Evolutionary conservation across 139 green algal genomes (phyloP).

Genomic region (Chlorella sp.): DNA sequence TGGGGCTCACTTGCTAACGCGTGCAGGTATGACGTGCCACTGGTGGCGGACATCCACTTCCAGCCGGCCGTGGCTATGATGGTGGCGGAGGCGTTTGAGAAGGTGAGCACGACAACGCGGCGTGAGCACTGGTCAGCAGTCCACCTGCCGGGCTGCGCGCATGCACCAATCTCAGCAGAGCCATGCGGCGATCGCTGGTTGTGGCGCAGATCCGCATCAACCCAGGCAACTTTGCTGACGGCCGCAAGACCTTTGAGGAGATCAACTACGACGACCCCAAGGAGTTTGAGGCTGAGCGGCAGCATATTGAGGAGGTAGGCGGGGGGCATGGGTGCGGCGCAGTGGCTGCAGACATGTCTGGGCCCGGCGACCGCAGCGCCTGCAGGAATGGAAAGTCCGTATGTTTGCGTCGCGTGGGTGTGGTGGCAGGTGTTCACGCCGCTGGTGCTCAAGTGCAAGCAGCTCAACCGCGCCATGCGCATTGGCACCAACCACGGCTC

Average conservation of each 20-base stretch:
- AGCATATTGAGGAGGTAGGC: slow-evolving; percentile 75
- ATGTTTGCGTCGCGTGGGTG: too few relatives aligned
- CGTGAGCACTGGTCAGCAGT: slow-evolving; percentile 57
- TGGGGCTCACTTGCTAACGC: too few relatives aligned
- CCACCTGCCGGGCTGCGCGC: neutral
- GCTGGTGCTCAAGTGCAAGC: slow-evolving; percentile 98
- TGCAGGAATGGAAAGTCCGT: too few relatives aligned
- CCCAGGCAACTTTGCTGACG: slow-evolving; percentile 97
- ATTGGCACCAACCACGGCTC: slow-evolving; percentile 99
- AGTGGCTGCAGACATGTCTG: neutral
- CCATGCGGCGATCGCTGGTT: too few relatives aligned
- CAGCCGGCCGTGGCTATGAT: slow-evolving; percentile 89
- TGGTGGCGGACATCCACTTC: slow-evolving; percentile 99
- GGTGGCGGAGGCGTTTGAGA: slow-evolving; percentile 98
- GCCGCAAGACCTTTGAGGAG: slow-evolving; percentile 86
- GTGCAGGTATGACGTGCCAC: slow-evolving; percentile 84
- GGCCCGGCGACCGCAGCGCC: too few relatives aligned
- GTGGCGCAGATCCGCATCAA: slow-evolving; percentile 69
- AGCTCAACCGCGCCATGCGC: slow-evolving; percentile 81
- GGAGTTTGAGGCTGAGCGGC: slow-evolving; percentile 81
- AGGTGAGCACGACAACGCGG: slow-evolving; percentile 85
- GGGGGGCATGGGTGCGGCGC: neutral
- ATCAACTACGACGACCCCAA: slow-evolving; percentile 88
- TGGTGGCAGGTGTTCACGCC: slow-evolving; percentile 89
- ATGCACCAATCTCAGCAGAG: neutral